A percentile compares a stretch with the other conserved stretches of the same genome.
Evolutionary conservation across 805 yeast genomes (phyloP).

Genomic region (Starmerella bombicola): DNA sequence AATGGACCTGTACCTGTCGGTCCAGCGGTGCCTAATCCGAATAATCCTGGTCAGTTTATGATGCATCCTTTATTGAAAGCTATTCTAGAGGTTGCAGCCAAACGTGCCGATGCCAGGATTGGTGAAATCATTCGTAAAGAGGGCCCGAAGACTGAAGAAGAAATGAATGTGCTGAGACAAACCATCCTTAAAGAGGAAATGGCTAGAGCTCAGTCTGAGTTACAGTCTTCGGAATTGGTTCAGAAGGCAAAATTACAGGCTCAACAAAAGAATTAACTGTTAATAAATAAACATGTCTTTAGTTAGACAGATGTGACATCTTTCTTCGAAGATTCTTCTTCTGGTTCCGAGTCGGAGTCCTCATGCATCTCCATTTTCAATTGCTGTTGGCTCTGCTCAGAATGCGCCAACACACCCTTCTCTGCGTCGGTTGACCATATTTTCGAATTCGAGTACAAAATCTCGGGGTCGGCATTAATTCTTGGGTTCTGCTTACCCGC

Average conservation of each 20-base stretch:
- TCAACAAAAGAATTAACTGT: too few species aligned
- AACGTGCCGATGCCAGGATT: conserved; percentile 15
- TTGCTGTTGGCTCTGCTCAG: neutral
- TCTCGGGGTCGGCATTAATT: too few species aligned
- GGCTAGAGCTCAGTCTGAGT: conserved; percentile 15
- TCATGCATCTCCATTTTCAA: neutral
- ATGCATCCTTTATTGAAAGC: conserved; percentile 14
- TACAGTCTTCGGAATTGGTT: conserved; percentile 4
- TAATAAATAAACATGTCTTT: too few species aligned
- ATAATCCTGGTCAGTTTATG: conserved; percentile 5
- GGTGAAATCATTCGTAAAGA: conserved; percentile 6
- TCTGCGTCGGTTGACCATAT: neutral
- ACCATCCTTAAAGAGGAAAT: conserved; percentile 21
- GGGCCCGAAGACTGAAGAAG: conserved; percentile 15
- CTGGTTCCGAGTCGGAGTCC: conserved; percentile 33
- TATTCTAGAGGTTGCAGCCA: conserved; percentile 10
- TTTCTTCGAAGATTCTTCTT: conserved; percentile 31
- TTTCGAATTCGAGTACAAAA: too few species aligned
- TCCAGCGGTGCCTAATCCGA: neutral
- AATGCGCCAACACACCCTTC: neutral
- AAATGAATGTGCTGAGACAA: conserved; percentile 16
- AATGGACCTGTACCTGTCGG: conserved; percentile 10
- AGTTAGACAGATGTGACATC: too few species aligned
- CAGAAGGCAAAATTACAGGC: neutral
- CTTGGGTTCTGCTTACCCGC: too few species aligned